These are phyloP conservation scores for Salvia rosmarinus DNA, from an alignment of 257 asterid genomes.

Conservation along the genomic window DNA sequence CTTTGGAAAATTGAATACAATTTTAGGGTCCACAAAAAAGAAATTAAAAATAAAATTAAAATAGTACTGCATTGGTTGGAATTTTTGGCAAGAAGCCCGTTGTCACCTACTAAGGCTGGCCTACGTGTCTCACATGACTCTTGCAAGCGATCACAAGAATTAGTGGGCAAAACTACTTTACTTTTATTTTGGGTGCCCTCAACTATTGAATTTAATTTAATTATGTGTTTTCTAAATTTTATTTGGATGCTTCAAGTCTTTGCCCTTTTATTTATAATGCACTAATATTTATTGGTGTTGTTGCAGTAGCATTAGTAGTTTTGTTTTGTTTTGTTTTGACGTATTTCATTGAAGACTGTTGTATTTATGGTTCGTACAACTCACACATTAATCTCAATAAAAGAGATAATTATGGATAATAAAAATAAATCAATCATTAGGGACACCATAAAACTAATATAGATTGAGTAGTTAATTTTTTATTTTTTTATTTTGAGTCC, in stretches of 20 bases:
- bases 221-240: background rate
- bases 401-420: no score
- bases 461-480: no score
- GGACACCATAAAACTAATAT: no score
- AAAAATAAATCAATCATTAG: no score
- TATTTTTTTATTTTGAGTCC: no score
- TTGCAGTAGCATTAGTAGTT: no score
- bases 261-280: no score
- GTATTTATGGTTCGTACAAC: background rate
- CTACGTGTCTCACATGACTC: constrained; percentile 37
- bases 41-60: background rate
- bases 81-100: constrained; percentile 21
- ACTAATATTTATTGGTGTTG: no score
- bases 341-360: no score
- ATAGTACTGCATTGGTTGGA: background rate
- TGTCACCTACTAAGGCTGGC: constrained; percentile 20
- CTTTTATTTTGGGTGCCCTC: background rate
- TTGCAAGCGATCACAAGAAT: constrained; percentile 18
- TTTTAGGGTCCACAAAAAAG: background rate
- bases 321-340: no score
- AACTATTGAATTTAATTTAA: background rate
- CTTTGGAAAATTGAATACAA: background rate
- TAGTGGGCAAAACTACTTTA: background rate
- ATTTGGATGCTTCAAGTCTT: background rate
- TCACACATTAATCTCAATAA: background rate